phyloP scores from a whole-genome alignment of 139 green algal genomes.

The Coccomyxa sp. region DNA sequence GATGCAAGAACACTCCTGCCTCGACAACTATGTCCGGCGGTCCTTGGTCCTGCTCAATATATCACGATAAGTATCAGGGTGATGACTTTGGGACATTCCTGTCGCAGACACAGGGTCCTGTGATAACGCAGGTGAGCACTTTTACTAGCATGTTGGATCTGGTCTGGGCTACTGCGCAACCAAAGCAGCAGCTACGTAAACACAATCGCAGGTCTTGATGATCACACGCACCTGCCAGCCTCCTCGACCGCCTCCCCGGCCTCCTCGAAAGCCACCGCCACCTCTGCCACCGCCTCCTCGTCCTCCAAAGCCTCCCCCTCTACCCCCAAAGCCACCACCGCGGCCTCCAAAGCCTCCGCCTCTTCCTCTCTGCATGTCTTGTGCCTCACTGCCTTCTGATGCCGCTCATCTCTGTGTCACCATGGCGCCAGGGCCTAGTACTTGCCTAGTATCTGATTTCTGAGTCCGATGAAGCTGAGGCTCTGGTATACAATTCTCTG shows the following conservation, averaged over 20 bases:
- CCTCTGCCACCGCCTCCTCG: slow-evolving; percentile 6
- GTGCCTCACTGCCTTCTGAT: too few relatives aligned
- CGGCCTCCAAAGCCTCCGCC: slow-evolving; percentile 8
- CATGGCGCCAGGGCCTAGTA: too few relatives aligned
- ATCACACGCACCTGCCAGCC: neutral
- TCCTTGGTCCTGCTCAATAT: slow-evolving; percentile 16
- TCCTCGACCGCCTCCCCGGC: neutral
- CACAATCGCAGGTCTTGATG: neutral
- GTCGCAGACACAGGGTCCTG: neutral
- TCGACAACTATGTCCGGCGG: slow-evolving; percentile 71
- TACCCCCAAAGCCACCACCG: slow-evolving; percentile 7
- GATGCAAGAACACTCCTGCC: slow-evolving; percentile 86
- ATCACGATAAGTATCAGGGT: neutral
- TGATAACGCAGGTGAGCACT: neutral
- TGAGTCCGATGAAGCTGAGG: too few relatives aligned
- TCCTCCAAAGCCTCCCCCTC: slow-evolving; percentile 12
- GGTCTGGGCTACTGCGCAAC: neutral
- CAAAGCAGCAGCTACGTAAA: neutral
- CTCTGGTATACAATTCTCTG: too few relatives aligned
- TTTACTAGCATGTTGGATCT: neutral
- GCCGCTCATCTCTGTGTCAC: too few relatives aligned
- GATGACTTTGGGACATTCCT: neutral
- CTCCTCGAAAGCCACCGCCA: slow-evolving; percentile 6
- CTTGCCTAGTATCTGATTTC: too few relatives aligned
- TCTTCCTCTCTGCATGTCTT: slow-evolving; percentile 20